These are phyloP conservation scores for Cutaneotrichosporon sp. DNA, from an alignment of 1,284 basidiomycete genomes.

Conservation along the genomic window DNA sequence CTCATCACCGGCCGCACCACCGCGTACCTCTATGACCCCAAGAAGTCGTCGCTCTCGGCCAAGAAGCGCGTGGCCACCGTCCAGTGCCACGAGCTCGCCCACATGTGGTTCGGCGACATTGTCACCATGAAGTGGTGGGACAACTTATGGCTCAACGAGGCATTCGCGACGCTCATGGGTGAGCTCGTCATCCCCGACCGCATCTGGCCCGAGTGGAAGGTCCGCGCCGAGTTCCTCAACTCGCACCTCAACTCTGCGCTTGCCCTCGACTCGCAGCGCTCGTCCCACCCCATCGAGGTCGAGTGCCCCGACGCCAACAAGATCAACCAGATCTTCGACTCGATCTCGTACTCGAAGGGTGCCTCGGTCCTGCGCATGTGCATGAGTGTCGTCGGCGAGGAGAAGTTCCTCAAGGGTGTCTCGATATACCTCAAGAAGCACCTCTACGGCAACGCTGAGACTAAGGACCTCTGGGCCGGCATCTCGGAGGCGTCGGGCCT, in stretches of 20 bases:
- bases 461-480: conserved; percentile 86
- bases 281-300: conserved; percentile 94
- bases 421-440: conserved; percentile 90
- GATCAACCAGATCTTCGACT: conserved; percentile 87
- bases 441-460: conserved; percentile 79
- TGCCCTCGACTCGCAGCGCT: conserved; percentile 80
- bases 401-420: conserved; percentile 81
- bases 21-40: conserved; percentile 78
- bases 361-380: conserved; percentile 90
- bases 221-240: conserved; percentile 59
- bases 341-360: conserved; percentile 82
- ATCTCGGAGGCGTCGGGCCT: conserved; percentile 75
- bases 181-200: conserved; percentile 85
- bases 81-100: conserved; percentile 52
- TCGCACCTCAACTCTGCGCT: conserved; percentile 64
- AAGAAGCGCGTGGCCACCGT: conserved; percentile 77
- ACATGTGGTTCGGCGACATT: conserved; percentile 79
- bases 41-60: conserved; percentile 70
- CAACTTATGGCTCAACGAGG: conserved; percentile 70
- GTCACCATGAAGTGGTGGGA: conserved; percentile 96
- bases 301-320: conserved; percentile 83
- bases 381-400: conserved; percentile 83
- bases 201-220: conserved; percentile 60
- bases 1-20: conserved; percentile 87
- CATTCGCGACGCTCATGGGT: conserved; percentile 83